Percentiles rank a stretch among this genome's conserved stretches.
These are phyloP conservation scores for Pseudocercospora eumusae DNA, from an alignment of 2,329 filamentous ascomycete genomes.

Conservation along the genomic window DNA sequence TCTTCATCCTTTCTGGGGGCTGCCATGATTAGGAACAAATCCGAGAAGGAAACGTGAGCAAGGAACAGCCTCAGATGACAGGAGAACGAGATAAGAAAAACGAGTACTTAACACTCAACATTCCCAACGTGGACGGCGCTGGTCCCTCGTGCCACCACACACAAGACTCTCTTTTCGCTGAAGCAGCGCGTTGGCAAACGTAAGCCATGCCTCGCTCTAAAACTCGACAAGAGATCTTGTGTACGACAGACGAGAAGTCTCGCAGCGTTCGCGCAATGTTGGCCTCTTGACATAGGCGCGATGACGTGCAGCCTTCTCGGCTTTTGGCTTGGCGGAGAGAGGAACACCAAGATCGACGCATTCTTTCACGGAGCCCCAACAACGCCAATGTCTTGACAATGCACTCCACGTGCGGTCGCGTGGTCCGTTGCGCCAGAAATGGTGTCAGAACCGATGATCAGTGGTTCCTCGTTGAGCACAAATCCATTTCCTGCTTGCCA, in stretches of 20 bases:
- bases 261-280: background rate
- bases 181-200: slow-evolving; percentile 22
- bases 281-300: slow-evolving; percentile 8
- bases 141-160: slow-evolving; percentile 11
- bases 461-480: background rate
- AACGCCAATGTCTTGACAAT: slow-evolving; percentile 15
- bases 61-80: slow-evolving; percentile 4
- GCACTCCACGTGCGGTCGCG: slow-evolving; percentile 9
- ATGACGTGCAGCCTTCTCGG: slow-evolving; percentile 11
- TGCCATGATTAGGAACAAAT: slow-evolving; percentile 15
- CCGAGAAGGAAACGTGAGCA: background rate
- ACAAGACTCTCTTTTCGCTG: slow-evolving; percentile 13
- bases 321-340: slow-evolving; percentile 10
- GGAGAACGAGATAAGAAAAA: slow-evolving; percentile 5
- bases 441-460: background rate
- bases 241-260: slow-evolving; percentile 4
- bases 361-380: slow-evolving; percentile 3
- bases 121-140: slow-evolving; percentile 15
- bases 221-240: slow-evolving; percentile 22
- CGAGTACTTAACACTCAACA: slow-evolving; percentile 12
- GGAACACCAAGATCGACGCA: background rate
- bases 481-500: background rate
- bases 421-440: slow-evolving; percentile 1
- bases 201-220: slow-evolving; percentile 22
- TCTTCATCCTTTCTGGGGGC: slow-evolving; percentile 18